These are phyloP conservation scores for Oidiodendron maius DNA, from an alignment of 495 filamentous ascomycete species.

Conservation along the genomic window DNA sequence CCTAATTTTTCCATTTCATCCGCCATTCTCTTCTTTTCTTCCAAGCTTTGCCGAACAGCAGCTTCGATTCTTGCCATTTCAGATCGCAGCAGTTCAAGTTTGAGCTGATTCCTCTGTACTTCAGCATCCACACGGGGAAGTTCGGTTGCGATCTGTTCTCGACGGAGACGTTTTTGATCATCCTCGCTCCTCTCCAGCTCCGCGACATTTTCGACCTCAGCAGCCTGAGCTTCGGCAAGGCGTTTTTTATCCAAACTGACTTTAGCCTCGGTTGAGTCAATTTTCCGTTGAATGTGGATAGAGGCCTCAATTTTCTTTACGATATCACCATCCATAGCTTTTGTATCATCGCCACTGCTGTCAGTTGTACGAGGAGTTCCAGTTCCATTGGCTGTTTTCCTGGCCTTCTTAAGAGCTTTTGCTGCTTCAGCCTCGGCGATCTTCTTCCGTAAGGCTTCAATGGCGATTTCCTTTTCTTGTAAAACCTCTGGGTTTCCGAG, in stretches of 20 bases:
- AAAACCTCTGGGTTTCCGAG: conserved; percentile 47
- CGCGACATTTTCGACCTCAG: conserved; percentile 11
- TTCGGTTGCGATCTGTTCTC: conserved; percentile 49
- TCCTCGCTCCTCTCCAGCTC: conserved; percentile 24
- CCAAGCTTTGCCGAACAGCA: conserved; percentile 44
- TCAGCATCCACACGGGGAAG: conserved; percentile 52
- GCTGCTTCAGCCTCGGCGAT: conserved; percentile 73
- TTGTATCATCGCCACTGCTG: background rate
- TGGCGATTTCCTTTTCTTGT: conserved; percentile 58
- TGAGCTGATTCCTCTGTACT: conserved; percentile 42
- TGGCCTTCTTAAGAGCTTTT: conserved; percentile 37
- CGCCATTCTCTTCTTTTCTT: conserved; percentile 39
- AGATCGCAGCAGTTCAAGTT: conserved; percentile 45
- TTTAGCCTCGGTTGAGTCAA: conserved; percentile 9
- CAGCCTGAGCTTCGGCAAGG: conserved; percentile 9
- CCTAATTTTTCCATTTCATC: conserved; percentile 51
- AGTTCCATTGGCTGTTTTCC: conserved; percentile 16
- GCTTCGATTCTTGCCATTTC: conserved; percentile 55
- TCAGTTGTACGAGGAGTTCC: conserved; percentile 12
- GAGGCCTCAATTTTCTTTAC: conserved; percentile 16
- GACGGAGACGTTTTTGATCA: conserved; percentile 35
- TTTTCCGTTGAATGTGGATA: conserved; percentile 14
- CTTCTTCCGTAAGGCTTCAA: conserved; percentile 65
- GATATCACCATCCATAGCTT: background rate
- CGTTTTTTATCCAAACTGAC: conserved; percentile 9